A percentile compares a stretch with the other conserved stretches of the same genome.
Conservation (phyloP, 129 eudicot genomes). For the Ambrosia artemisiifolia region DNA sequence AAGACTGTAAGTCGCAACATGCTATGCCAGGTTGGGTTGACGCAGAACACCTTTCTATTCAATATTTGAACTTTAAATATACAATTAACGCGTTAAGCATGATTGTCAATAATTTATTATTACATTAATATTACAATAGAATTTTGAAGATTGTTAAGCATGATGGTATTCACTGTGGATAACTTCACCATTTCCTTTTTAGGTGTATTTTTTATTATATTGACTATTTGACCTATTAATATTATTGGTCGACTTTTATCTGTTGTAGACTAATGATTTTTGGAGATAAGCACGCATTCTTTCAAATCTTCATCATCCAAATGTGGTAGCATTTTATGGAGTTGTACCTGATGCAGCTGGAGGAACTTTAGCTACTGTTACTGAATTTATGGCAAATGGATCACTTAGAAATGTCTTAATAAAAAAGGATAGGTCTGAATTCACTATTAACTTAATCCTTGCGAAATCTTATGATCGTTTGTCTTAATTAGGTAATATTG, state of each 20-base stretch:
- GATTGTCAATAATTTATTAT: not conserved
- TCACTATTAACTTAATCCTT: constrained; percentile 1
- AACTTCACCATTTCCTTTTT: not conserved
- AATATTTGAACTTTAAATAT: not conserved
- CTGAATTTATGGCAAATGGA: constrained; percentile 85
- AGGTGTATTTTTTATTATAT: not conserved
- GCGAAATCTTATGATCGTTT: not conserved
- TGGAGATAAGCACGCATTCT: constrained; percentile 86
- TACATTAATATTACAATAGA: not conserved
- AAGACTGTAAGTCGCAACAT: not conserved
- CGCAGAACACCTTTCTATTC: not conserved
- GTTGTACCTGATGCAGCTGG: constrained; percentile 95
- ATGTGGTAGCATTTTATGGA: constrained; percentile 91
- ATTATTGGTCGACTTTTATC: not conserved
- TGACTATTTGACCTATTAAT: constrained; percentile 2
- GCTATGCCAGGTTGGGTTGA: not conserved
- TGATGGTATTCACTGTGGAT: not conserved
- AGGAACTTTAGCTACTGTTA: constrained; percentile 88
- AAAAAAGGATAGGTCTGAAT: constrained; percentile 61
- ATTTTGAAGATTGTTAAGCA: not conserved
- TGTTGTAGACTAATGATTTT: constrained; percentile 67
- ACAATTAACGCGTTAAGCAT: not conserved
- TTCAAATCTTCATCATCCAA: constrained; percentile 92
- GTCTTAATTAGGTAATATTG: not conserved
- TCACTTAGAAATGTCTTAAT: constrained; percentile 78